Evolutionary conservation across 2,329 filamentous ascomycete species (phyloP).

Genomic region (Diaporthe sp.): DNA sequence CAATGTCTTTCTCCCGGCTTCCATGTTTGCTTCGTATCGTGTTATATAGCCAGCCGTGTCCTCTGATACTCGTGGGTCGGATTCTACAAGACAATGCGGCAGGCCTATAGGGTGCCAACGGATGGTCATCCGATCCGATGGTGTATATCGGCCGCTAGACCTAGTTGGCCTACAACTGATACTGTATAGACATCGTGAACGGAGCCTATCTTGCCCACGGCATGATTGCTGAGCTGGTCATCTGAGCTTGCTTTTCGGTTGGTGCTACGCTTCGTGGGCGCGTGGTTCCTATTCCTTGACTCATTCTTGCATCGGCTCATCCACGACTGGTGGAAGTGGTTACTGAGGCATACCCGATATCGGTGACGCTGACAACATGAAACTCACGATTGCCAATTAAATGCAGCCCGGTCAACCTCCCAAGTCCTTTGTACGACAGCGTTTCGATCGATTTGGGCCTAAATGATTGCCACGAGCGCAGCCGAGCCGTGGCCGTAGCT

Average conservation of each 20-base stretch:
- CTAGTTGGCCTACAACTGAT: constrained; percentile 7
- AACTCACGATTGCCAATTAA: constrained; percentile 12
- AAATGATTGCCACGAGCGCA: neutral
- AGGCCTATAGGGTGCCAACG: constrained; percentile 1
- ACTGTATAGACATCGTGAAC: neutral
- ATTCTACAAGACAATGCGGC: neutral
- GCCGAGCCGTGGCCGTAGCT: neutral
- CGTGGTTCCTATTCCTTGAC: constrained; percentile 8
- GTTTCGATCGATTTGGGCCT: neutral
- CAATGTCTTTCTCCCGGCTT: neutral
- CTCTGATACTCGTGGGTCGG: neutral
- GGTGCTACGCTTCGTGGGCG: neutral
- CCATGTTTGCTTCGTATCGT: neutral
- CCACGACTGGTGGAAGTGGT: constrained; percentile 9
- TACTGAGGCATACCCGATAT: constrained; percentile 2
- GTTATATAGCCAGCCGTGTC: constrained; percentile 30
- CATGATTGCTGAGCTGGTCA: constrained; percentile 21
- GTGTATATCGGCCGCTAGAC: constrained; percentile 24
- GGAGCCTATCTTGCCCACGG: constrained; percentile 27
- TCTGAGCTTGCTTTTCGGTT: constrained; percentile 6
- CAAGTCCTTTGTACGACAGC: neutral
- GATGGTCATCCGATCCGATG: constrained; percentile 25
- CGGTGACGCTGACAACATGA: neutral
- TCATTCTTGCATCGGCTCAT: constrained; percentile 11
- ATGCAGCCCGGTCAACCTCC: neutral